Evolutionary conservation across 164 flowering plant genomes (phyloP).

Genomic region (Cinnamomum chago): DNA sequence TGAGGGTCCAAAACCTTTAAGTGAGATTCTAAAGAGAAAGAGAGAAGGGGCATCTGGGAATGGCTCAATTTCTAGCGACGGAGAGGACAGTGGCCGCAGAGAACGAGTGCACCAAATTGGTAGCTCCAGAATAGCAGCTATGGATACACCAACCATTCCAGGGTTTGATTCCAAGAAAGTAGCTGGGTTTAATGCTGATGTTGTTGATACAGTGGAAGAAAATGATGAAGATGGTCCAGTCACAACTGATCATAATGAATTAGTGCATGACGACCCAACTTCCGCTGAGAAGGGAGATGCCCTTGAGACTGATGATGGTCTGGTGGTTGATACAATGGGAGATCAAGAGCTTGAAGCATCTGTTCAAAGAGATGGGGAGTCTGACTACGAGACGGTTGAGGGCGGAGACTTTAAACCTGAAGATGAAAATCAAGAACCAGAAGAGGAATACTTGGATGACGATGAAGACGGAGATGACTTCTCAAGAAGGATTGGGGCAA

Average conservation of each 20-base stretch:
- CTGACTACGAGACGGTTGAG: constrained; percentile 44
- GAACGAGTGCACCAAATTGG: too few species aligned
- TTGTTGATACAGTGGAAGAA: constrained; percentile 6
- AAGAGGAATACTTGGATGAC: constrained; percentile 39
- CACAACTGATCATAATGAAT: constrained; percentile 16
- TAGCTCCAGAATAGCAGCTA: background rate
- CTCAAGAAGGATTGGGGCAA: constrained; percentile 71
- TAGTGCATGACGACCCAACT: constrained; percentile 21
- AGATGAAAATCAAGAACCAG: constrained; percentile 55
- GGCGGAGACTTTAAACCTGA: constrained; percentile 50
- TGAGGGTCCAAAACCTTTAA: constrained; percentile 82
- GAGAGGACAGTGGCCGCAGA: constrained; percentile 15
- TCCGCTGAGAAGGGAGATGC: constrained; percentile 23
- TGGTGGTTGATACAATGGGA: constrained; percentile 29
- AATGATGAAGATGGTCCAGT: constrained; percentile 10
- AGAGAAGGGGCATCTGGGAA: constrained; percentile 39
- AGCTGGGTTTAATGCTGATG: constrained; percentile 6
- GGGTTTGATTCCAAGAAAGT: constrained; percentile 13
- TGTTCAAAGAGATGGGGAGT: constrained; percentile 51
- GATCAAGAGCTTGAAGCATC: constrained; percentile 34
- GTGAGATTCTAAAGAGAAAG: constrained; percentile 77
- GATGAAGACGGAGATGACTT: constrained; percentile 82
- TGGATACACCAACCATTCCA: background rate
- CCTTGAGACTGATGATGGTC: constrained; percentile 31
- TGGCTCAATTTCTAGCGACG: constrained; percentile 14